phyloP scores from a whole-genome alignment of 2,329 filamentous ascomycete genomes.

The Hirsutella thompsonii region DNA sequence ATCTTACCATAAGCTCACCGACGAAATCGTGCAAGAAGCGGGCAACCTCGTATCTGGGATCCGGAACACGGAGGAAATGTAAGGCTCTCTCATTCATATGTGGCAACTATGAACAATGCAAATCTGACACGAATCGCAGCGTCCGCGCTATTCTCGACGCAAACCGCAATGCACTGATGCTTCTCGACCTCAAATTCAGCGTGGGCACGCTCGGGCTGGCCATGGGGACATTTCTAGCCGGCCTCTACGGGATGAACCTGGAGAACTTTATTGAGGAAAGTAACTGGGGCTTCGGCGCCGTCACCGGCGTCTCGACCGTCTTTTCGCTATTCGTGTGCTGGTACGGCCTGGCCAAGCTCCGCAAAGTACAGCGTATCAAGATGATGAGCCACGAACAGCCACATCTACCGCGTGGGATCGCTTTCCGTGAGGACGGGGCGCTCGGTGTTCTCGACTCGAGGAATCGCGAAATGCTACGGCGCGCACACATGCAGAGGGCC shows the following conservation, averaged over 20 bases:
- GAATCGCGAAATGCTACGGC: conserved; percentile 40
- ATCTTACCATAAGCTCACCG: conserved; percentile 93
- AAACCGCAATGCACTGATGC: conserved; percentile 95
- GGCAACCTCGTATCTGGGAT: conserved; percentile 90
- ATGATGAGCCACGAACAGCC: conserved; percentile 49
- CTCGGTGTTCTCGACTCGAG: conserved; percentile 38
- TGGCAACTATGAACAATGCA: no score
- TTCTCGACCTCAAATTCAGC: conserved; percentile 91
- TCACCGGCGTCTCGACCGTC: conserved; percentile 57
- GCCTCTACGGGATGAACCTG: conserved; percentile 99
- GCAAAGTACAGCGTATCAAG: conserved; percentile 74
- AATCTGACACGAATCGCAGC: conserved; percentile 29
- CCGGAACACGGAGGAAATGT: conserved; percentile 97
- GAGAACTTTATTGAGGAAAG: conserved; percentile 98
- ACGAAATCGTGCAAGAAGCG: conserved; percentile 93
- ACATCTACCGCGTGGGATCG: conserved; percentile 22
- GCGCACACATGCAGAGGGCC: conserved; percentile 36
- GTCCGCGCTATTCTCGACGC: conserved; percentile 95
- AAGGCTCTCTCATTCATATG: conserved; percentile 23
- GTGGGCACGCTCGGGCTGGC: conserved; percentile 91
- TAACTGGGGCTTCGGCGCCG: conserved; percentile 67
- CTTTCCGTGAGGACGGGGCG: conserved; percentile 35
- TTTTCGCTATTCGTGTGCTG: conserved; percentile 68
- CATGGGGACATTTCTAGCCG: conserved; percentile 87
- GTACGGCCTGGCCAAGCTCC: conserved; percentile 73